Evolutionary conservation across 345 rosid genomes (phyloP), one percentile per base, ranked within the genome.

Genomic region (Salix brachista): DNA sequence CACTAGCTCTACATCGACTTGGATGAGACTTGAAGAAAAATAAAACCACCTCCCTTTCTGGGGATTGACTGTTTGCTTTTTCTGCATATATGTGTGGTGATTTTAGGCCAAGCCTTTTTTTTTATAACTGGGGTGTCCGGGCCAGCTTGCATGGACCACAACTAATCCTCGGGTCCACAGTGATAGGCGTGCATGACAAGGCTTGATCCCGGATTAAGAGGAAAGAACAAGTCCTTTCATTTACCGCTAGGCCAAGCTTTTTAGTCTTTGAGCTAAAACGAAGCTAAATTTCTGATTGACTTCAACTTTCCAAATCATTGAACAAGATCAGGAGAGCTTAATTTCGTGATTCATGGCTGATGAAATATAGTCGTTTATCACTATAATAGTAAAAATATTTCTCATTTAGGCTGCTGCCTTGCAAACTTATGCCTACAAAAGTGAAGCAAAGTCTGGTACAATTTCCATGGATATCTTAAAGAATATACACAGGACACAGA

Each of bases 111-210:
- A 41, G 44, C 12, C 9, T 0, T 34, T 34, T 34, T 34, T 3
- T 32, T 3, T 3, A 32, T 34, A 34, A 34, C 6, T 6, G 6
- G 5, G 36, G 0, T 32, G 34, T 32, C 0, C 34, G 34, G 5
- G 34, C 0, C 0, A 32, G 5, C 5, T 0, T 32, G 34, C 0
- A 4, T 4, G 5, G 0, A 32, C 5, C 5, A 32, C 34, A 32
- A 32, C 34, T 32, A 4, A 32, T 3, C 4, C 4, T 3, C 34
- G 34, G 34, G 28, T 26, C 1, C 28, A 26, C 1, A 1, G 1
- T 26, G 1, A 26, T 1, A 26, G 28, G 1, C 28, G 28, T 26
- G 28, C 28, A 26, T 26, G 32, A 32, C 5, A 34, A 1, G 1
- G 6, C 36, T 34, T 34, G 36, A 34, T 0, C 5, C 5, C 36